phyloP scores from a whole-genome alignment of 169 alveolate genomes.

The Pseudocohnilembus persalinus region DNA sequence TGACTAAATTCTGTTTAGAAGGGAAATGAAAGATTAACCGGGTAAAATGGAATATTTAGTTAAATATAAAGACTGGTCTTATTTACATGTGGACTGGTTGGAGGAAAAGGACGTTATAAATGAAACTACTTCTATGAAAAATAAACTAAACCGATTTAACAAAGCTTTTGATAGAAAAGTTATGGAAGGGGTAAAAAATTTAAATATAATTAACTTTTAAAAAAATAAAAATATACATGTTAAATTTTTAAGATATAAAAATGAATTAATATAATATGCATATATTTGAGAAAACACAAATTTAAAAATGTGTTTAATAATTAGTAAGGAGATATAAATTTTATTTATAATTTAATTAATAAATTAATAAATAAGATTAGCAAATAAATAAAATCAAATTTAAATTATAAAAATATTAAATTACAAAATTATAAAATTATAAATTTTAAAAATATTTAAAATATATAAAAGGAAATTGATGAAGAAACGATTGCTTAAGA shows the following conservation, averaged over 20 bases:
- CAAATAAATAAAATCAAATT: neutral
- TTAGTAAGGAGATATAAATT: too few relatives aligned
- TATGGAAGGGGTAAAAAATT: conserved; percentile 16
- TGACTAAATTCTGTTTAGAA: conserved; percentile 37
- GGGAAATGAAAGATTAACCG: conserved; percentile 10
- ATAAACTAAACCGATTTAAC: conserved; percentile 40
- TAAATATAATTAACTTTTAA: too few relatives aligned
- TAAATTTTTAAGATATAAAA: too few relatives aligned
- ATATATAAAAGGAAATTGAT: conserved; percentile 40
- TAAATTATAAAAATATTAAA: neutral
- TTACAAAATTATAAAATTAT: too few relatives aligned
- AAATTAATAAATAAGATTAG: too few relatives aligned
- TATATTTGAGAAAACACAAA: too few relatives aligned
- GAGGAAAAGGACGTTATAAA: conserved; percentile 32
- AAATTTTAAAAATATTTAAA: too few relatives aligned
- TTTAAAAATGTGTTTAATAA: too few relatives aligned
- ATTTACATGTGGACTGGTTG: conserved; percentile 46
- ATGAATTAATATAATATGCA: too few relatives aligned
- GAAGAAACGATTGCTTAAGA: conserved; percentile 11
- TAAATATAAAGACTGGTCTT: conserved; percentile 38
- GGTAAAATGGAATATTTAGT: conserved; percentile 13
- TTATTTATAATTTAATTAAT: too few relatives aligned
- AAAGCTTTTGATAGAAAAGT: conserved; percentile 37
- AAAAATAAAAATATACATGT: too few relatives aligned
- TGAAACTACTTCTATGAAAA: conserved; percentile 23